Base-by-base conservation (phyloP, 768 basidiomycete genomes). In the Kwoniella europaea region DNA sequence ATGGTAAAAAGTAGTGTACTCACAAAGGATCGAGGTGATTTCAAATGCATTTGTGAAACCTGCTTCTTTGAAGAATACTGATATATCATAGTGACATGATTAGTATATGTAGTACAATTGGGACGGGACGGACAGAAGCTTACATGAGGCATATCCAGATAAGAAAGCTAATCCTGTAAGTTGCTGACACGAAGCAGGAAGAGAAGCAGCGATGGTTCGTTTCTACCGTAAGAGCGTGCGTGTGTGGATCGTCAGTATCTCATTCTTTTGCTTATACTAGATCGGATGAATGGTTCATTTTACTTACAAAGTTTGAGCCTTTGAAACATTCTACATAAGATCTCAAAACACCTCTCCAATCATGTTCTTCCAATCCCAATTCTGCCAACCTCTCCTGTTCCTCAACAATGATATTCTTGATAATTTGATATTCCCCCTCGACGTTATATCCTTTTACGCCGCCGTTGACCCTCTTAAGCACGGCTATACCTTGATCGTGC, bases 31-130 rank as follows among this genome's bases (percentile, higher is more conserved):
- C 1, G 64, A 53, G 3, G 74, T 75, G 53, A 75, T 69, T 22
- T 63, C 63, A 57, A 72, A 75, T 4, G 75, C 59, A 50, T 76
- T 69, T 3, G 63, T 67, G 62, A 74, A 76, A 4, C 75, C 75
- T 15, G 58, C 62, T 61, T 71, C 67, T 43, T 67, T 54, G 67
- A 74, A 73, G 62, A 76, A 76, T 24, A 69, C 65, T 65, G 0
- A 6, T 35, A 35, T 7, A 7, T 35, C 35, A 35, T 35, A 35
- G 35, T 35, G 6, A 35, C 35, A 35, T 35, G 35, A 35, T 35
- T 9, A 35, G 35, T 35, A 35, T 35, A 35, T 35, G 35, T 35
- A 35, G 35, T 35, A 35, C 35, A 35, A 7, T 35, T 7, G 35
- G 7, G 35, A 35, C 7, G 35, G 35, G 7, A 35, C 7, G 35